Conservation (phyloP, 306 rosid species). For the Urtica urens region DNA sequence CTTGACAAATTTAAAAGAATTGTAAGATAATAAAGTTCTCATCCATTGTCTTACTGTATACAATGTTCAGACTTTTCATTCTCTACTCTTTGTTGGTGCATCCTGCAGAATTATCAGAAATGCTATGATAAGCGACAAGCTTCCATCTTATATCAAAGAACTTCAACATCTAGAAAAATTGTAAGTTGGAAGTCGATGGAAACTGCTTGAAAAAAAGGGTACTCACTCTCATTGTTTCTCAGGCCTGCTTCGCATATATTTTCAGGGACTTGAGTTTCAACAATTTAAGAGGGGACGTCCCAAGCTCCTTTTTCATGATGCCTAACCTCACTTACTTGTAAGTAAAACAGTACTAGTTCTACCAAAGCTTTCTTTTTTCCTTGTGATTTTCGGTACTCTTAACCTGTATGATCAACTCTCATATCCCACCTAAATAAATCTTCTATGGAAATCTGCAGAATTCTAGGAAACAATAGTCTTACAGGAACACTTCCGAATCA, state of each 20-base stretch:
- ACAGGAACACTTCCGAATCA: slow-evolving; percentile 18
- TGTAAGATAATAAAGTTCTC: slow-evolving; percentile 17
- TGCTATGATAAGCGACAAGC: slow-evolving; percentile 12
- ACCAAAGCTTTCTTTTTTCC: not conserved
- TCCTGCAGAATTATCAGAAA: slow-evolving; percentile 13
- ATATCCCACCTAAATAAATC: not conserved
- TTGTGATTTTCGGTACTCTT: not conserved
- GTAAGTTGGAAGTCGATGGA: slow-evolving; percentile 11
- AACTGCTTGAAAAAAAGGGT: not conserved
- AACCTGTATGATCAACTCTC: too few species aligned
- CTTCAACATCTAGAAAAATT: not conserved
- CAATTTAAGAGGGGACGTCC: slow-evolving; percentile 20
- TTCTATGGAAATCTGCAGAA: not conserved
- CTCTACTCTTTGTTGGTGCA: not conserved
- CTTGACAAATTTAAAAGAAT: slow-evolving; percentile 6
- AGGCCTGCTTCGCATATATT: not conserved
- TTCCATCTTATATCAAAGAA: slow-evolving; percentile 16
- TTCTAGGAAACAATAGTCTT: slow-evolving; percentile 27
- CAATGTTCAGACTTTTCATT: not conserved
- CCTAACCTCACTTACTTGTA: slow-evolving; percentile 12
- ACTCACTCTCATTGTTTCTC: not conserved
- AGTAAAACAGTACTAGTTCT: not conserved
- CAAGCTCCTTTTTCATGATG: slow-evolving; percentile 17
- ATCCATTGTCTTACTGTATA: not conserved
- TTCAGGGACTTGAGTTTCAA: slow-evolving; percentile 27